These are phyloP conservation scores for Microbotryomycetes sp. DNA, from an alignment of 1,284 basidiomycete genomes.

Conservation along the genomic window DNA sequence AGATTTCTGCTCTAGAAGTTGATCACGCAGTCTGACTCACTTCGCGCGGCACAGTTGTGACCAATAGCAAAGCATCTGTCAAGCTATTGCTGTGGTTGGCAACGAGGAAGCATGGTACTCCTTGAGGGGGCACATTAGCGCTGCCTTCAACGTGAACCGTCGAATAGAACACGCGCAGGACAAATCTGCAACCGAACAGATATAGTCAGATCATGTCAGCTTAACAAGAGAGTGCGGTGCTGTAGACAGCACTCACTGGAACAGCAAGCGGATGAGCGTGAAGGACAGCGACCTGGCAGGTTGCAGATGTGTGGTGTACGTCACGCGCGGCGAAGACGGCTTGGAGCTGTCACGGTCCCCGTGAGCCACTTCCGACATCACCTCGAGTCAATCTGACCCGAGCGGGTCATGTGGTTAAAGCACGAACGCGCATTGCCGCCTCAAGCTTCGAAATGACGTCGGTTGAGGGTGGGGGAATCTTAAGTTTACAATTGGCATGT, in stretches of 20 bases:
- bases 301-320: neutral
- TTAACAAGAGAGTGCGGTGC: neutral
- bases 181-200: conserved; percentile 58
- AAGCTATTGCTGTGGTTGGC: conserved; percentile 77
- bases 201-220: neutral
- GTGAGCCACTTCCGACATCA: neutral
- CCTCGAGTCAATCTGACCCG: no score
- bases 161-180: conserved; percentile 79
- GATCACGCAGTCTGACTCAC: conserved; percentile 1
- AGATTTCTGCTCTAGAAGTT: neutral
- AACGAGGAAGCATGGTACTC: conserved; percentile 69
- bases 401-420: no score
- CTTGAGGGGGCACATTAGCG: conserved; percentile 60
- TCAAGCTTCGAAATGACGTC: no score
- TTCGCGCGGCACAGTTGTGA: conserved; percentile 34
- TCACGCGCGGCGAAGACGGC: no score
- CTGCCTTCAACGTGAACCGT: conserved; percentile 76
- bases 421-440: no score
- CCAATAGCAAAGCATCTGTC: conserved; percentile 63
- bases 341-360: neutral
- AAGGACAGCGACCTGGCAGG: conserved; percentile 9
- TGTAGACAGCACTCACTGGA: conserved; percentile 4
- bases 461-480: no score
- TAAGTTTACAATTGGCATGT: no score
- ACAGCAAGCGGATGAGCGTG: conserved; percentile 19